Conservation (phyloP, 805 yeast species). For the Candida tallmaniae region DNA sequence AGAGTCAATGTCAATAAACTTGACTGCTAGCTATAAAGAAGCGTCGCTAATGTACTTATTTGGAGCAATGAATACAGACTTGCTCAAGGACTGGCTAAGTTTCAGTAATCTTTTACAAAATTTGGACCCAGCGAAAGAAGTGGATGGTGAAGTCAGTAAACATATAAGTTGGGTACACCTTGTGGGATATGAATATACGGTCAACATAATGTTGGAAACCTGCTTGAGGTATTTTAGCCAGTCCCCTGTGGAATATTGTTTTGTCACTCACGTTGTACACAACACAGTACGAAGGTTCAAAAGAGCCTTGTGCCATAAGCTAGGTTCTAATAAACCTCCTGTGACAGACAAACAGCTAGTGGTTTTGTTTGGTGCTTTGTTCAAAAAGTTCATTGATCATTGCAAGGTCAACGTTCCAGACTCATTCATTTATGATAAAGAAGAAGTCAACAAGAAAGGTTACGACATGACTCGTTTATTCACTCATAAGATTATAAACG, state of each 20-base stretch:
- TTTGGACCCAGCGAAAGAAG: constrained; percentile 3
- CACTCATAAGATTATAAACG: constrained; percentile 6
- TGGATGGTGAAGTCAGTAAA: constrained; percentile 3
- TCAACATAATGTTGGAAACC: neutral
- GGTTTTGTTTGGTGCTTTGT: constrained; percentile 5
- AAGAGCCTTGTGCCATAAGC: too few relatives aligned
- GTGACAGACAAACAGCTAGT: constrained; percentile 6
- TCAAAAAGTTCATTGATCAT: constrained; percentile 7
- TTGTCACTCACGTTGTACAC: neutral
- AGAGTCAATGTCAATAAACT: constrained; percentile 18
- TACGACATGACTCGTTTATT: constrained; percentile 6
- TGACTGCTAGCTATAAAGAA: constrained; percentile 3
- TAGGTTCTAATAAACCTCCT: neutral
- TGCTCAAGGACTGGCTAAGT: constrained; percentile 2
- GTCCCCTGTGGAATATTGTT: neutral
- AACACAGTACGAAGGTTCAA: too few relatives aligned
- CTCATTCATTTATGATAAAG: neutral
- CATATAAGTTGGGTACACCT: constrained; percentile 6
- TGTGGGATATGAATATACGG: constrained; percentile 1
- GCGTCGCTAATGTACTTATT: neutral
- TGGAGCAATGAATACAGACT: neutral
- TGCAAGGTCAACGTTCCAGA: constrained; percentile 6
- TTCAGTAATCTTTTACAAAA: neutral
- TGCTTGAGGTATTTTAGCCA: neutral
- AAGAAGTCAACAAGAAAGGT: constrained; percentile 1